A percentile compares a stretch with the other conserved stretches of the same genome.
Evolutionary conservation across 192 early-diverging fungal species (phyloP).

Genomic region (Linnemannia elongata): DNA sequence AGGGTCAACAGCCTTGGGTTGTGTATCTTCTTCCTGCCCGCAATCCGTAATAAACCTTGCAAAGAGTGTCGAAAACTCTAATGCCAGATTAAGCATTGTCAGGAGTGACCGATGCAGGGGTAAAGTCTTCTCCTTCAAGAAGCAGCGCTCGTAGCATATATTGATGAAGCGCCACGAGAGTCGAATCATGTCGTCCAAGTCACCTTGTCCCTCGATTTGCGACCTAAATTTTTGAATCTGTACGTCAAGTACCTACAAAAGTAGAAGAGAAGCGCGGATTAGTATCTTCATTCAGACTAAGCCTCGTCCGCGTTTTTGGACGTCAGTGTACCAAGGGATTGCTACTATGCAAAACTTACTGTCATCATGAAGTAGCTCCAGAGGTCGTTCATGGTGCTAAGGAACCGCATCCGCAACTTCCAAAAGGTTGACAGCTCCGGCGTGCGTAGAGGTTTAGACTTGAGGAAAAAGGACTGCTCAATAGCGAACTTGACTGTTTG

Average conservation of each 20-base stretch:
- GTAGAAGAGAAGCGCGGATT: background rate
- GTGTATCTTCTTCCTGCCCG: background rate
- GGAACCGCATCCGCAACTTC: slow-evolving; percentile 35
- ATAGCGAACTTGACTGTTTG: slow-evolving; percentile 38
- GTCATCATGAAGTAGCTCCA: slow-evolving; percentile 57
- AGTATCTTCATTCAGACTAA: background rate
- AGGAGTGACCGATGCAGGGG: slow-evolving; percentile 40
- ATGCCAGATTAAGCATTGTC: slow-evolving; percentile 38
- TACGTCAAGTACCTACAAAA: slow-evolving; percentile 18
- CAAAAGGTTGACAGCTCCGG: slow-evolving; percentile 21
- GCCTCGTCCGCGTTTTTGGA: background rate
- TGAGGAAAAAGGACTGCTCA: slow-evolving; percentile 30
- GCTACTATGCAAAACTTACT: slow-evolving; percentile 4
- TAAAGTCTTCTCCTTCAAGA: slow-evolving; percentile 36
- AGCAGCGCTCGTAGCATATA: slow-evolving; percentile 47
- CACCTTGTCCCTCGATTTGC: slow-evolving; percentile 32
- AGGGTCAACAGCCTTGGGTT: background rate
- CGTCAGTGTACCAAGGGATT: background rate
- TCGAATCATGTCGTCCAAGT: slow-evolving; percentile 44
- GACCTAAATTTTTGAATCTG: slow-evolving; percentile 39
- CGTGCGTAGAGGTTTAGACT: slow-evolving; percentile 16
- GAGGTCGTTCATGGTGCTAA: slow-evolving; percentile 41
- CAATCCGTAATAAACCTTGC: slow-evolving; percentile 26
- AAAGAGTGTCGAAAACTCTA: slow-evolving; percentile 41
- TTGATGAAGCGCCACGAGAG: slow-evolving; percentile 23